These are phyloP conservation scores for Gonapodya prolifera DNA, from an alignment of 192 early-diverging fungal genomes.

Conservation along the genomic window DNA sequence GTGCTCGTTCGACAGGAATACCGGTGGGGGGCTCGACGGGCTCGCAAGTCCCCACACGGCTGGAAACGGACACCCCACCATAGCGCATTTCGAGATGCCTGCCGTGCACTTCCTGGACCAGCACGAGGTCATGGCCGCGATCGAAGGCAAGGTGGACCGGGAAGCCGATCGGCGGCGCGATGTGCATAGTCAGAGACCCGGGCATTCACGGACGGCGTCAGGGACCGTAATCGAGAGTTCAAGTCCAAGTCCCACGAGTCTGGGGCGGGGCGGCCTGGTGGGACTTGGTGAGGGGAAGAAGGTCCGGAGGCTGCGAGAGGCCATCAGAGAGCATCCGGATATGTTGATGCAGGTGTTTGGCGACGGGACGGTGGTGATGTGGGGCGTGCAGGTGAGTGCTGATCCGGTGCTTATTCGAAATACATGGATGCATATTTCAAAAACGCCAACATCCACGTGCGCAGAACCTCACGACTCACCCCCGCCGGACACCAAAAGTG, in stretches of 20 bases:
- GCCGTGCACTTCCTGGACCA: conserved; percentile 47
- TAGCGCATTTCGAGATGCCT: conserved; percentile 18
- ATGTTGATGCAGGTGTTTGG: conserved; percentile 56
- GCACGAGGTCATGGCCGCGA: conserved; percentile 31
- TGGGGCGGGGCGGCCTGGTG: conserved; percentile 15
- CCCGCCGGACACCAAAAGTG: conserved; percentile 50
- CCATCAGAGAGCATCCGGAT: conserved; percentile 60
- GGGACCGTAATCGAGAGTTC: no score
- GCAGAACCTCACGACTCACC: conserved; percentile 48
- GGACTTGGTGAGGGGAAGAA: conserved; percentile 14
- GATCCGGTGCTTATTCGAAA: background rate
- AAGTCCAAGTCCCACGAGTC: background rate
- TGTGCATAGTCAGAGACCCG: background rate
- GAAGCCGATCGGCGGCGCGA: conserved; percentile 2
- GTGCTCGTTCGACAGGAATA: conserved; percentile 55
- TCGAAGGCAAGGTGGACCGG: conserved; percentile 10
- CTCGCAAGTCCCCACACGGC: conserved; percentile 4
- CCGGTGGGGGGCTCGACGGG: conserved; percentile 22
- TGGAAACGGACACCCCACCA: conserved; percentile 6
- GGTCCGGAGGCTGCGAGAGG: conserved; percentile 39
- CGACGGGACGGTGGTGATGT: conserved; percentile 61
- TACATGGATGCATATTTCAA: background rate
- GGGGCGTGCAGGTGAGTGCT: conserved; percentile 60
- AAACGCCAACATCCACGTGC: background rate
- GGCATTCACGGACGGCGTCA: conserved; percentile 7